A percentile compares a stretch with the other conserved stretches of the same genome.
These are phyloP conservation scores for Lachancea sp. DNA, from an alignment of 805 yeast genomes.

Conservation along the genomic window DNA sequence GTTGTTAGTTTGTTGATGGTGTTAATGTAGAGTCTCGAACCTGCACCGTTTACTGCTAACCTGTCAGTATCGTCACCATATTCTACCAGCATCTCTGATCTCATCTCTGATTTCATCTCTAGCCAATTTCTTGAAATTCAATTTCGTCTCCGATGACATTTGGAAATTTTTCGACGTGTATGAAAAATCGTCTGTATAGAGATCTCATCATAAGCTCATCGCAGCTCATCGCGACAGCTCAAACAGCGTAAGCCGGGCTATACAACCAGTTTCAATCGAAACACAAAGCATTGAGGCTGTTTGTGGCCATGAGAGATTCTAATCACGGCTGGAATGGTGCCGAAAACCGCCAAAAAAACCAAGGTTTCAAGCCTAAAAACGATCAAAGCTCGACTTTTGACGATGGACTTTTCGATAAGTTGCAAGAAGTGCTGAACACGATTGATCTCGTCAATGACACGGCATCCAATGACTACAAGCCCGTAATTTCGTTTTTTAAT, in stretches of 20 bases:
- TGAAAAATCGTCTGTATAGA: background rate
- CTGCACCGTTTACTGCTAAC: too few species aligned
- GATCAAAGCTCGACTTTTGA: conserved; percentile 18
- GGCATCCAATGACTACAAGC: conserved; percentile 20
- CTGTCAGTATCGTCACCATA: too few species aligned
- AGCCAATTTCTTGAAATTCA: background rate
- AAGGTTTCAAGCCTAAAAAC: conserved; percentile 14
- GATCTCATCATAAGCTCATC: conserved; percentile 11
- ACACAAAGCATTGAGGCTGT: too few species aligned
- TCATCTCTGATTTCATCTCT: background rate
- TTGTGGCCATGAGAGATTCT: too few species aligned
- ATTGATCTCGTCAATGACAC: conserved; percentile 15
- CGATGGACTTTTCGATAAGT: conserved; percentile 24
- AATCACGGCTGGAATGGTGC: background rate
- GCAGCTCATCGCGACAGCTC: conserved; percentile 11
- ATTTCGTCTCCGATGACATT: background rate
- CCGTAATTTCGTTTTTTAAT: conserved; percentile 29
- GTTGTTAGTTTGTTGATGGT: too few species aligned
- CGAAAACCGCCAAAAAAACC: background rate
- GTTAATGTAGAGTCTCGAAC: too few species aligned
- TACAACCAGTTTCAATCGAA: background rate
- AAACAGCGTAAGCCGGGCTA: too few species aligned
- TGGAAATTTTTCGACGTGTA: conserved; percentile 3
- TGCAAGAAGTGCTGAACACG: conserved; percentile 18
- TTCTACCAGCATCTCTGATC: background rate